Conservation (phyloP, 2,329 filamentous ascomycete species). For the Fusarium brevicatenulatum region DNA sequence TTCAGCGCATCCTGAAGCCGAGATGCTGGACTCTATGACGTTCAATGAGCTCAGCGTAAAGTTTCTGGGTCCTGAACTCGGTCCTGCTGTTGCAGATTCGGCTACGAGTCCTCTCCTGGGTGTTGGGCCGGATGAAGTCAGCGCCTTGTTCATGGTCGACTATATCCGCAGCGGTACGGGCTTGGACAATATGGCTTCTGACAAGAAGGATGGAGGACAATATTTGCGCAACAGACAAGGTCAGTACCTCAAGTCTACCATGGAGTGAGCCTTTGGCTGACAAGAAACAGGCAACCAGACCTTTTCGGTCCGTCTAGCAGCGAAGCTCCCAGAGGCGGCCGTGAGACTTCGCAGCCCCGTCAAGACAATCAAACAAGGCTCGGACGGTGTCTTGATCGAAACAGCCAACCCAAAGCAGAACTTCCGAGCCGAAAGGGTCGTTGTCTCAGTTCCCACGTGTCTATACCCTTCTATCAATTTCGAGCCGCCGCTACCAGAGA, state of each 20-base stretch:
- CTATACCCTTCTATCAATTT: conserved; percentile 39
- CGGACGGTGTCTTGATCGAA: conserved; percentile 18
- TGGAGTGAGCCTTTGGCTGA: background rate
- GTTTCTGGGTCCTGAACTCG: conserved; percentile 11
- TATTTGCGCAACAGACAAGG: conserved; percentile 42
- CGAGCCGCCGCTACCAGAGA: conserved; percentile 43
- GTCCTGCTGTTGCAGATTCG: conserved; percentile 4
- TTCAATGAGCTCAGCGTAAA: conserved; percentile 10
- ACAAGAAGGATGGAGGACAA: conserved; percentile 35
- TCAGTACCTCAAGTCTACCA: background rate
- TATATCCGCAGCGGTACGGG: conserved; percentile 35
- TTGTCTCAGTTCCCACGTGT: conserved; percentile 43
- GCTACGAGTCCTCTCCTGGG: conserved; percentile 25
- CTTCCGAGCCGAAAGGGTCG: conserved; percentile 37
- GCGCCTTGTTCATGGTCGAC: conserved; percentile 35
- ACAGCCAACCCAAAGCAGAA: conserved; percentile 14
- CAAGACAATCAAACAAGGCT: conserved; percentile 25
- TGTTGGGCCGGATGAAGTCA: conserved; percentile 33
- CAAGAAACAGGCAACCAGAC: conserved; percentile 22
- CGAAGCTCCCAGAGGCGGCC: conserved; percentile 18
- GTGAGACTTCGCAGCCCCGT: conserved; percentile 33
- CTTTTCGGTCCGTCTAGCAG: conserved; percentile 24
- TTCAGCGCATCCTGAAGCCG: conserved; percentile 4
- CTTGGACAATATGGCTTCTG: conserved; percentile 32
- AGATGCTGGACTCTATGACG: conserved; percentile 19